Base-by-base conservation (phyloP, 495 filamentous ascomycete species). In the Xylaria nigripes region DNA sequence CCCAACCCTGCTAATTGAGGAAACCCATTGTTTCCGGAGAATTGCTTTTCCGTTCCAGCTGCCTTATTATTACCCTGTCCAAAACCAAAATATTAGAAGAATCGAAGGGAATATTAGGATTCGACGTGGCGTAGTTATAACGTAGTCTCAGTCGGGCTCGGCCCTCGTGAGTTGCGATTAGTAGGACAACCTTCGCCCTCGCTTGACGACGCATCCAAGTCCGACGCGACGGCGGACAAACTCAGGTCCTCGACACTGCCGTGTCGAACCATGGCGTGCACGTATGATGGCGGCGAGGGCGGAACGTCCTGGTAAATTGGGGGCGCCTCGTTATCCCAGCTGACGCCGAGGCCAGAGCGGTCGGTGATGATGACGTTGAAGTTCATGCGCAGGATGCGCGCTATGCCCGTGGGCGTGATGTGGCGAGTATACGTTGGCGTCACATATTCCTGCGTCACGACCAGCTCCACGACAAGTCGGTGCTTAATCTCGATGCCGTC, bases 251-350 rank as follows among this genome's bases (percentile, higher is more conserved):
- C 63, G 16, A 63, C 58, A 47, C 51, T 58, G 44, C 56, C 62
- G 18, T 57, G 40, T 47, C 59, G 58, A 4, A 59, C 41, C 9
- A 63, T 69, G 27, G 66, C 57, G 10, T 49, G 56, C 1, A 62
- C 63, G 57, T 98, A 97, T 2, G 78, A 79, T 0, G 93, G 93
- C 29, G 93, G 93, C 43, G 86, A 88, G 7, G 82, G 83, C 0
- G 92, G 91, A 24, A 99, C 90, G 64, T 97, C 88, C 71, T 93
- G 87, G 64, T 99, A 99, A 62, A 92, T 81, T 0, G 93, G 93
- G 32, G 93, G 93, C 68, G 86, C 82, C 71, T 99, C 93, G 69
- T 96, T 90, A 54, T 99, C 93, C 93, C 93, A 99, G 63, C 84
- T 87, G 63, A 99, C 92, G 2, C 93, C 93, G 48, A 97, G 75